Evolutionary conservation across 257 asterid species (phyloP).

Genomic region (Galeopsis tetrahit): DNA sequence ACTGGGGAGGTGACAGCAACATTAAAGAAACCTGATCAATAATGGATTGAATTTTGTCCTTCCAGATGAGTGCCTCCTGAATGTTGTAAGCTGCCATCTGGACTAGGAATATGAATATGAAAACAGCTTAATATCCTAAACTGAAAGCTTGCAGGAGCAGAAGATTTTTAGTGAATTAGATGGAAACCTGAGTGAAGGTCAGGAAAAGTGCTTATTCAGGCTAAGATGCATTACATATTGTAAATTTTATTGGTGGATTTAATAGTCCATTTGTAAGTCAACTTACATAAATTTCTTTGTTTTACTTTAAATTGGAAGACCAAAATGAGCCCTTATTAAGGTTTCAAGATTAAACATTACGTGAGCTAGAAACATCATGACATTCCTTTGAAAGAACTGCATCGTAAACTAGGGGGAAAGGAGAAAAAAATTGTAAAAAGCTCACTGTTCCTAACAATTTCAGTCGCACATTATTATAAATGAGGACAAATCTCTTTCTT

Average conservation of each 20-base stretch:
- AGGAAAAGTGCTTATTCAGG: neutral
- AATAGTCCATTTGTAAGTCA: constrained; percentile 14
- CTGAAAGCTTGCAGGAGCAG: constrained; percentile 27
- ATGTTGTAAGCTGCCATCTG: constrained; percentile 99
- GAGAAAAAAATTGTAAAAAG: neutral
- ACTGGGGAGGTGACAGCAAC: constrained; percentile 30
- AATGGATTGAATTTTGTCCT: constrained; percentile 78
- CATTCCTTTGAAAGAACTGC: constrained; percentile 22
- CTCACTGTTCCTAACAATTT: constrained; percentile 24
- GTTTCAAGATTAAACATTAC: constrained; percentile 15
- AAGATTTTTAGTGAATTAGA: constrained; percentile 10
- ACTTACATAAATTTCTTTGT: constrained; percentile 22
- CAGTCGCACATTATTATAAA: neutral
- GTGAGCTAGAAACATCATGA: constrained; percentile 20
- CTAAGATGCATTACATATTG: constrained; percentile 16
- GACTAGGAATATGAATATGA: constrained; percentile 30
- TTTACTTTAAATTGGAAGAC: constrained; percentile 1
- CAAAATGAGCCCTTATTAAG: constrained; percentile 14
- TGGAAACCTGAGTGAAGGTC: constrained; percentile 14
- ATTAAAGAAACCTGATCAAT: constrained; percentile 77
- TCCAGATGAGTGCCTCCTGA: constrained; percentile 90
- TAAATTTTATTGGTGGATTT: constrained; percentile 11
- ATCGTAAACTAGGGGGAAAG: neutral
- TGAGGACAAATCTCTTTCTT: constrained; percentile 4
- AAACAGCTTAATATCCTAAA: constrained; percentile 24